phyloP scores from a whole-genome alignment of 768 basidiomycete species.

The Amanita phalloides region DNA sequence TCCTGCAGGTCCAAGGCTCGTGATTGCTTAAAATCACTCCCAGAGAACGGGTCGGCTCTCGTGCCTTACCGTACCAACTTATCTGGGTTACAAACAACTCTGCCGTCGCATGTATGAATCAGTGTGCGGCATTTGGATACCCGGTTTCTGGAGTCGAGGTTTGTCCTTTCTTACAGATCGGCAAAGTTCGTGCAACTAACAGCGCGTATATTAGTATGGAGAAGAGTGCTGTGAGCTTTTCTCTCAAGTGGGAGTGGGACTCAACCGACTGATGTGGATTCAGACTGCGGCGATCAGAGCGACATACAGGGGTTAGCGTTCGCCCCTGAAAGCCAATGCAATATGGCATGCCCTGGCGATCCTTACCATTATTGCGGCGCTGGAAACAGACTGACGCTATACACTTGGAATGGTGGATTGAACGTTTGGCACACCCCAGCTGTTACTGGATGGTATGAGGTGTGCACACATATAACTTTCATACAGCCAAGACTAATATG shows the following conservation, averaged over 20 bases:
- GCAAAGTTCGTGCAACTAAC: neutral
- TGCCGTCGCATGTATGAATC: constrained; percentile 50
- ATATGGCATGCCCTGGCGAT: constrained; percentile 56
- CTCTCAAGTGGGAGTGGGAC: no score
- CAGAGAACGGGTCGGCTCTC: constrained; percentile 37
- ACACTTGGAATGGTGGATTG: constrained; percentile 40
- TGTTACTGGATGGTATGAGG: constrained; percentile 64
- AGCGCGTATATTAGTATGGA: constrained; percentile 31
- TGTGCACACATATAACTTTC: constrained; percentile 15
- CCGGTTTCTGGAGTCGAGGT: constrained; percentile 57
- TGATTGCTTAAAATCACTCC: neutral
- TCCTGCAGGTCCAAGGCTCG: neutral
- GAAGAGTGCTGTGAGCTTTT: constrained; percentile 59
- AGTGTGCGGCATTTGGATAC: constrained; percentile 64
- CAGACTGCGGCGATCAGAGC: constrained; percentile 61
- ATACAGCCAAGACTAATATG: neutral
- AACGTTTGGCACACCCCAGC: constrained; percentile 56
- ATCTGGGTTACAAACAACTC: constrained; percentile 53
- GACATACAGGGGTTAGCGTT: constrained; percentile 37
- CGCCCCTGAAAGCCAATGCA: constrained; percentile 32
- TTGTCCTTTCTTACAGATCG: constrained; percentile 3
- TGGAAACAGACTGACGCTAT: constrained; percentile 39
- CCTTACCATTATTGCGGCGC: constrained; percentile 61
- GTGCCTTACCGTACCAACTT: constrained; percentile 52
- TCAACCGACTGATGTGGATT: neutral